Evolutionary conservation across 1,284 basidiomycete genomes (phyloP), one percentile per base, ranked within the genome.

Genomic region (Coniferiporia weirii): DNA sequence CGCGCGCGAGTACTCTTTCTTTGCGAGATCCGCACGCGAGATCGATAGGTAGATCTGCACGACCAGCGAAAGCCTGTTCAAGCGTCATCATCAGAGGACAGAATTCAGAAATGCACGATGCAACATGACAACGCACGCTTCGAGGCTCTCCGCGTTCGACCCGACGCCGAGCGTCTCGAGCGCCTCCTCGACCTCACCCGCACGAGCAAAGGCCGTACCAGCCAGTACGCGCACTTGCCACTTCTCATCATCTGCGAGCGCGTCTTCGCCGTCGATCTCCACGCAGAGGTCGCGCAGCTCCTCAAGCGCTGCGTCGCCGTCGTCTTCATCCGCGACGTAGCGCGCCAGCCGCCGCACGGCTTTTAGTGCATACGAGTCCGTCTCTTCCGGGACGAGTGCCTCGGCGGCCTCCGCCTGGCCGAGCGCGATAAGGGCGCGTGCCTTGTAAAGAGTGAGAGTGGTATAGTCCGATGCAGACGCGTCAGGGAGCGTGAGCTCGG

Each of bases 151-250:
- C 43, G 83, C 84, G 40, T 87, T 85, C 32, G 82, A 77, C 35
- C 82, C 83, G 19, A 79, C 82, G 12, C 87, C 84, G 32, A 97
- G 78, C 0, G 91, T 93, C 70, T 95, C 93, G 32, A 97, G 76
- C 0, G 93, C 93, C 74, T 97, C 95, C 72, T 96, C 93, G 15
- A 89, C 73, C 74, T 97, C 94, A 3, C 87, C 88, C 20, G 89
- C 90, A 19, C 83, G 76, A 15, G 87, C 80, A 71, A 95, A 96
- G 0, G 93, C 89, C 2, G 89, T 93, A 5, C 87, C 93, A 15
- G 92, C 90, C 3, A 93, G 73, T 15, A 90, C 89, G 56, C 85
- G 78, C 1, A 95, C 91, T 32, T 84, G 71, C 35, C 84, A 85
- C 61, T 76, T 78, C 34, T 83, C 79, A 15, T 75, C 81, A 5